phyloP scores from a whole-genome alignment of 208 protist species.

The Porcisia hertigi region DNA sequence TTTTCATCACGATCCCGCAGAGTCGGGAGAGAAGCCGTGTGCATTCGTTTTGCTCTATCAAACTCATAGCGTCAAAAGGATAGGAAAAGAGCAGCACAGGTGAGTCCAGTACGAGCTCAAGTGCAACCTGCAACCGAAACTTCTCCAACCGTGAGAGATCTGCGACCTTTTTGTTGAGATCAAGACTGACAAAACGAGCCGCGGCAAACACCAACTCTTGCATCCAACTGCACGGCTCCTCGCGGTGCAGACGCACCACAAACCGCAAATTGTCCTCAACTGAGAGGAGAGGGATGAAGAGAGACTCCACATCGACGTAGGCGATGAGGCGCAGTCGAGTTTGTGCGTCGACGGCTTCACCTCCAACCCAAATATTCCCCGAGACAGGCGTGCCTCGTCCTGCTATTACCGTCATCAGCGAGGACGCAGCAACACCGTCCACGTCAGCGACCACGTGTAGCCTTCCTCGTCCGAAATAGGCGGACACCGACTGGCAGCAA shows the following conservation, averaged over 20 bases:
- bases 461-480: constrained; percentile 32
- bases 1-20: constrained; percentile 45
- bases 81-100: constrained; percentile 48
- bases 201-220: constrained; percentile 36
- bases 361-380: constrained; percentile 40
- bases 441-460: constrained; percentile 56
- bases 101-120: constrained; percentile 66
- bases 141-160: constrained; percentile 37
- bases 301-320: constrained; percentile 19
- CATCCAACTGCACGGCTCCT: constrained; percentile 35
- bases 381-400: constrained; percentile 24
- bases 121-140: constrained; percentile 56
- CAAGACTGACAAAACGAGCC: constrained; percentile 41
- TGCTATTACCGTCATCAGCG: constrained; percentile 42
- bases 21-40: constrained; percentile 39
- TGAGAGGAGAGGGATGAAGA: constrained; percentile 48
- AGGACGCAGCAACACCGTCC: constrained; percentile 21
- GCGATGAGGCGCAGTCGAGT: constrained; percentile 19
- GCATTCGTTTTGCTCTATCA: constrained; percentile 24
- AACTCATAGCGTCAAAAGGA: constrained; percentile 38
- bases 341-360: not conserved
- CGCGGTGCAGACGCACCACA: constrained; percentile 50
- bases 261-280: constrained; percentile 60
- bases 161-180: constrained; percentile 27
- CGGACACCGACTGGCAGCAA: constrained; percentile 45